A percentile compares a stretch with the other conserved stretches of the same genome.
Evolutionary conservation across 78 protist genomes (phyloP).

Genomic region (slime mould (Dictyostelium discoideum)): DNA sequence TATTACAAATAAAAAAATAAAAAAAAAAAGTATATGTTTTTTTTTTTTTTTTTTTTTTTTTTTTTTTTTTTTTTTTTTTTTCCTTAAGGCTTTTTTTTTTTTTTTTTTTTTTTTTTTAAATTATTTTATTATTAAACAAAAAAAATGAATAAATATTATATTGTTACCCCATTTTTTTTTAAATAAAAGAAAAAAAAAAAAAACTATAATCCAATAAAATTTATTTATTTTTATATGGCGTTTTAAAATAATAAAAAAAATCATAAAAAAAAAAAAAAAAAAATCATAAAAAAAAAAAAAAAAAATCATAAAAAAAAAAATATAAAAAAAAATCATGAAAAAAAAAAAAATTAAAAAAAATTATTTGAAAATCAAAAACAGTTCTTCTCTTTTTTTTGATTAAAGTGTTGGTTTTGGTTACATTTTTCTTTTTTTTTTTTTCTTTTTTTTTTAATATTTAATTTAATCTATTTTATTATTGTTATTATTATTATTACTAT

Average conservation of each 20-base stretch:
- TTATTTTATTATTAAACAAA: background rate
- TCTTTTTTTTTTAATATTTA: background rate
- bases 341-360: background rate
- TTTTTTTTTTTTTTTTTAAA: background rate
- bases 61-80: background rate
- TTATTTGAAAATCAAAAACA: background rate
- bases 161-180: background rate
- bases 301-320: background rate
- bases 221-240: background rate
- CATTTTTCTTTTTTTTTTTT: background rate
- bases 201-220: conserved; percentile 1
- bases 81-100: background rate
- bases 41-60: background rate
- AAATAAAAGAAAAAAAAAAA: background rate
- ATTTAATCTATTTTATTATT: background rate
- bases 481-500: background rate
- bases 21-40: background rate
- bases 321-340: background rate
- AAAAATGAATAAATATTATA: background rate
- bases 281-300: background rate
- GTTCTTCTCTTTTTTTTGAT: background rate
- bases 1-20: background rate
- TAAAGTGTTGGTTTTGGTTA: background rate
- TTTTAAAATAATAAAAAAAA: too few relatives aligned
- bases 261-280: background rate